phyloP scores from a whole-genome alignment of 2,329 filamentous ascomycete genomes.

The Aspergillaceae sp. region DNA sequence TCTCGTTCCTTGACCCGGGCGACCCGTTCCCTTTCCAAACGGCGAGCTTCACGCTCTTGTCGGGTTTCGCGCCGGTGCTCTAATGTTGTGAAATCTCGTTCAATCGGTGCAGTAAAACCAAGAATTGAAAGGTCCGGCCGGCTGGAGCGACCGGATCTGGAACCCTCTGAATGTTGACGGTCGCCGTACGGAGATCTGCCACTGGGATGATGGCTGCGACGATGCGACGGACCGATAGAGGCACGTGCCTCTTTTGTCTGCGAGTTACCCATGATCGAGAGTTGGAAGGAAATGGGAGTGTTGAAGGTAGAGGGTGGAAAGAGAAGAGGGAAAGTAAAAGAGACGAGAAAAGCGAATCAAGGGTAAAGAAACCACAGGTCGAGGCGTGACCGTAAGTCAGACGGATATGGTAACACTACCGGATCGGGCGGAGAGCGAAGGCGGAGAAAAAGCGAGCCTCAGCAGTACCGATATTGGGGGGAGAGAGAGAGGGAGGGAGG shows the following conservation, averaged over 20 bases:
- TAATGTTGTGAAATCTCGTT: constrained; percentile 43
- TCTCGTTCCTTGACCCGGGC: constrained; percentile 75
- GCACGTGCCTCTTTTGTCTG: constrained; percentile 40
- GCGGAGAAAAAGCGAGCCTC: background rate
- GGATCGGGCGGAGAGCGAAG: background rate
- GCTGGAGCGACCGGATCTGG: constrained; percentile 45
- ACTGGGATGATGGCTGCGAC: constrained; percentile 23
- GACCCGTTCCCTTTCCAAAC: constrained; percentile 70
- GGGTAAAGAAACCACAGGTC: no score
- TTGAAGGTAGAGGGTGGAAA: background rate
- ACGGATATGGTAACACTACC: background rate
- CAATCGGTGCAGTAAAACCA: constrained; percentile 42
- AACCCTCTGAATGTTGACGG: constrained; percentile 28
- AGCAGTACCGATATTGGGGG: background rate
- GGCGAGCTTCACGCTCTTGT: constrained; percentile 81
- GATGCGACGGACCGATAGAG: constrained; percentile 17
- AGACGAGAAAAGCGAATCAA: background rate
- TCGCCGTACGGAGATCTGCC: constrained; percentile 23
- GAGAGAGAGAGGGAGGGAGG: background rate
- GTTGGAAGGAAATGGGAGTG: background rate
- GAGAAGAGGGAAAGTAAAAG: background rate
- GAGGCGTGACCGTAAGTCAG: background rate
- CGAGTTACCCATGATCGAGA: constrained; percentile 36
- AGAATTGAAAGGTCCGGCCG: constrained; percentile 53
- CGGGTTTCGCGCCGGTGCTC: constrained; percentile 73